These are phyloP conservation scores for Aspergillus novoparasiticus DNA, from an alignment of 2,329 filamentous ascomycete genomes.

Conservation along the genomic window DNA sequence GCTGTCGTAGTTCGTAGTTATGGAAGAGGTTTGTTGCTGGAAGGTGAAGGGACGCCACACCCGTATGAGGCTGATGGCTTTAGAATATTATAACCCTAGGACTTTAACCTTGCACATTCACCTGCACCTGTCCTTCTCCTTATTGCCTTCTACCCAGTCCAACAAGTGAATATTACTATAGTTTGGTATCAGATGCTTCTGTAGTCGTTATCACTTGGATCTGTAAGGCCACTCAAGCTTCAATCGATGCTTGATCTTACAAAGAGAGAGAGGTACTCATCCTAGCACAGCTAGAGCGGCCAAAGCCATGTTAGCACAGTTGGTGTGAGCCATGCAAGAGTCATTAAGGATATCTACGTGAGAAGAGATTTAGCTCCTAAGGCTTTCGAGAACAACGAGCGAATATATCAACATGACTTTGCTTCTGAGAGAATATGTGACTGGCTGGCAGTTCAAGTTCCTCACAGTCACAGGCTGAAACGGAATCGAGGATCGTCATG, in stretches of 20 bases:
- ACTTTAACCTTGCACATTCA: neutral
- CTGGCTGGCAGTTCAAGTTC: neutral
- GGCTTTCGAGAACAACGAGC: neutral
- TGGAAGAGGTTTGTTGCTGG: neutral
- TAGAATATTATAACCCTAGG: neutral
- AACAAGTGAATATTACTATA: neutral
- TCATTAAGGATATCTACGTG: neutral
- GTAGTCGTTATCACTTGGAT: neutral
- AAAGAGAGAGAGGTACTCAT: neutral
- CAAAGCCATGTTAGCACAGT: neutral
- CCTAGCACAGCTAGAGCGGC: neutral
- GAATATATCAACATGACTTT: neutral
- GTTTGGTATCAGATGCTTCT: neutral
- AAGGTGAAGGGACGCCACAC: neutral
- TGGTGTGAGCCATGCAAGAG: neutral
- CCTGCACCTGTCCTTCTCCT: neutral
- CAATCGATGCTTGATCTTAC: neutral
- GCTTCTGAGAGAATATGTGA: neutral
- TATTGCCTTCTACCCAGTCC: neutral
- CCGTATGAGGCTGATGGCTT: neutral
- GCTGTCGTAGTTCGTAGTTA: neutral
- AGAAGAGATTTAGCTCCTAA: neutral
- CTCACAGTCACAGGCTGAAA: conserved; percentile 30
- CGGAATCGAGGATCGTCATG: conserved; percentile 38
- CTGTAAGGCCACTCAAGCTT: neutral